Conservation (phyloP, 2,329 filamentous ascomycete species). For the Alternaria sp. region DNA sequence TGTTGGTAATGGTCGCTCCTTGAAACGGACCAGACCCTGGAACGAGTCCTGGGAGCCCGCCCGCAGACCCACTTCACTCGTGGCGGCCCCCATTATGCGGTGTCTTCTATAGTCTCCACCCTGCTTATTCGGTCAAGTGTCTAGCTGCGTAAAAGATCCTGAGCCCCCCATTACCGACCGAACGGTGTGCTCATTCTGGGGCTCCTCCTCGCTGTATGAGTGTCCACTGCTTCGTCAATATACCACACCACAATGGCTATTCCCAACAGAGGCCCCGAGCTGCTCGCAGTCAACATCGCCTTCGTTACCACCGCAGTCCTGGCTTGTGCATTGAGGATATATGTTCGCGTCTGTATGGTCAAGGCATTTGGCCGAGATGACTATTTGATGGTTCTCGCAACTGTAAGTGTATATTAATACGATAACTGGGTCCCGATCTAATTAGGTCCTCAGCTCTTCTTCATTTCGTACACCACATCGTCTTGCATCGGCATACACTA, state of each 20-base stretch:
- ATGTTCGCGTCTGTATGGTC: conserved; percentile 42
- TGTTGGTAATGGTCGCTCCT: conserved; percentile 15
- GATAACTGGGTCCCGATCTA: background rate
- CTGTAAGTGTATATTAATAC: conserved; percentile 24
- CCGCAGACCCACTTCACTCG: conserved; percentile 28
- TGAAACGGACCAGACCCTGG: conserved; percentile 30
- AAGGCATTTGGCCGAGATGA: conserved; percentile 46
- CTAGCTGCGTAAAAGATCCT: conserved; percentile 23
- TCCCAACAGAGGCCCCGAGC: conserved; percentile 43
- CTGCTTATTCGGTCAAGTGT: conserved; percentile 2
- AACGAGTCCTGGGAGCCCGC: conserved; percentile 16
- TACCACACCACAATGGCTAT: conserved; percentile 30
- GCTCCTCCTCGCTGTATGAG: conserved; percentile 8
- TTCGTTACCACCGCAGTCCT: conserved; percentile 34
- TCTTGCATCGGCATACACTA: conserved; percentile 38
- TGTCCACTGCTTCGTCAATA: conserved; percentile 3
- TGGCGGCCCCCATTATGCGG: conserved; percentile 21
- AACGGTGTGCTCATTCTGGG: conserved; percentile 7
- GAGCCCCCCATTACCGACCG: conserved; percentile 6
- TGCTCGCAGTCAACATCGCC: conserved; percentile 37
- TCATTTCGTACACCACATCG: conserved; percentile 31
- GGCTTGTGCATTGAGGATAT: conserved; percentile 37
- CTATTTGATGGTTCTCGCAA: conserved; percentile 43
- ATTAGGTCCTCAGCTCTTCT: conserved; percentile 26
- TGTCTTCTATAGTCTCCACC: conserved; percentile 22